Evolutionary conservation across 495 filamentous ascomycete species (phyloP).

Genomic region (Penicillium atrosanguineum): DNA sequence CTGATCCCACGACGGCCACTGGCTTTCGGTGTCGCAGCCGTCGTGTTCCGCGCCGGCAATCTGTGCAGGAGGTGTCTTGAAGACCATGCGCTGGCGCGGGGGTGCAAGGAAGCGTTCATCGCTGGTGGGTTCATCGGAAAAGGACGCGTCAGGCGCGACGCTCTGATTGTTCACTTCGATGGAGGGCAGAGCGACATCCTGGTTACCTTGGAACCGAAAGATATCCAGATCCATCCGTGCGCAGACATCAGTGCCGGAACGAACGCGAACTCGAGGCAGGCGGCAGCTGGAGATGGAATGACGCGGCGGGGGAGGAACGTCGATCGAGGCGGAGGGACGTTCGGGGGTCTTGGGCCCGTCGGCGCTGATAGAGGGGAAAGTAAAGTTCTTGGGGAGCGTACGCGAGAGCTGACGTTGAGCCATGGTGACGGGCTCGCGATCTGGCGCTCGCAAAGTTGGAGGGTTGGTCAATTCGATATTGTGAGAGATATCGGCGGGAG

Average conservation of each 20-base stretch:
- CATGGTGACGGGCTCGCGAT: conserved; percentile 29
- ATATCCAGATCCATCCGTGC: conserved; percentile 35
- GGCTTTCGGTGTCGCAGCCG: conserved; percentile 19
- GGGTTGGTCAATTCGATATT: conserved; percentile 12
- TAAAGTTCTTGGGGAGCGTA: conserved; percentile 64
- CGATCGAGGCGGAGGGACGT: conserved; percentile 38
- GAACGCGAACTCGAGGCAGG: conserved; percentile 44
- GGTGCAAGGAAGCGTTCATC: conserved; percentile 51
- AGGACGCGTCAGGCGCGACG: conserved; percentile 20
- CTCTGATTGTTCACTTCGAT: conserved; percentile 52
- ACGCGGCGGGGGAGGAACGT: conserved; percentile 47
- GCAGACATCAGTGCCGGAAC: conserved; percentile 43
- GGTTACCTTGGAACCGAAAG: conserved; percentile 25
- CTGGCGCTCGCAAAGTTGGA: conserved; percentile 10
- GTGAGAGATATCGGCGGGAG: conserved; percentile 3
- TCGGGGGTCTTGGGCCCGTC: conserved; percentile 60
- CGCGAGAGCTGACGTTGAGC: conserved; percentile 55
- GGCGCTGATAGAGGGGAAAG: conserved; percentile 53
- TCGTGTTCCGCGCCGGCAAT: conserved; percentile 41
- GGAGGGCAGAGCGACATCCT: conserved; percentile 55
- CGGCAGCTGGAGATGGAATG: conserved; percentile 52
- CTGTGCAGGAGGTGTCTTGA: conserved; percentile 63
- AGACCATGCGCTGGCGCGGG: conserved; percentile 49
- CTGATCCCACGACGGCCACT: conserved; percentile 35
- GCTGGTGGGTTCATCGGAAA: conserved; percentile 19